A percentile compares a stretch with the other conserved stretches of the same genome.
Evolutionary conservation across 2,329 filamentous ascomycete species (phyloP).

Genomic region (Colletotrichum euphorbiae): DNA sequence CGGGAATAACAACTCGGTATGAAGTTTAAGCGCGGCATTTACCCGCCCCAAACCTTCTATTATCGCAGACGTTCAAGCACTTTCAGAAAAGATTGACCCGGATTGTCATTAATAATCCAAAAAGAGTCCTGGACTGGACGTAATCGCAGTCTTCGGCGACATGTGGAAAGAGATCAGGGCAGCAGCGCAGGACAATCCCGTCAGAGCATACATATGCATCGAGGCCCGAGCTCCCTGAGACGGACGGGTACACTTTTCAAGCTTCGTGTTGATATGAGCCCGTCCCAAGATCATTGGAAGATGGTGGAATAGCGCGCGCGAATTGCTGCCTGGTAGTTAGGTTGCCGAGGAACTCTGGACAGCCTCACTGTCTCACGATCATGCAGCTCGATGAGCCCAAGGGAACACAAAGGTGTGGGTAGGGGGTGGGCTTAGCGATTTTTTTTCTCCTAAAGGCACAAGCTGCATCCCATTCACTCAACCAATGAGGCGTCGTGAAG

Average conservation of each 20-base stretch:
- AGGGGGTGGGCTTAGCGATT: conserved; percentile 16
- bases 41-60: neutral
- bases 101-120: no score
- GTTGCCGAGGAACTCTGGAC: conserved; percentile 30
- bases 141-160: conserved; percentile 12
- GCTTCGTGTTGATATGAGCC: neutral
- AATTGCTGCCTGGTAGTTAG: conserved; percentile 26
- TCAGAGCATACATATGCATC: conserved; percentile 18
- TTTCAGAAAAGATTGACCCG: no score
- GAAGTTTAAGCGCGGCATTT: conserved; percentile 1
- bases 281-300: conserved; percentile 14
- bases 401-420: neutral
- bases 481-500: neutral
- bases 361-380: conserved; percentile 27
- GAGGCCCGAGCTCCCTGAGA: conserved; percentile 22
- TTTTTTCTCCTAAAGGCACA: neutral
- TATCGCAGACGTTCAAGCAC: no score
- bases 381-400: neutral
- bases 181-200: conserved; percentile 16
- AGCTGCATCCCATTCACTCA: neutral
- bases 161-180: conserved; percentile 24
- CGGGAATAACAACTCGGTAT: neutral
- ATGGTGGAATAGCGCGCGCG: neutral
- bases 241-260: neutral
- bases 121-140: neutral